Base-by-base conservation (phyloP, 805 yeast genomes). In the Pichia phayaonensis region DNA sequence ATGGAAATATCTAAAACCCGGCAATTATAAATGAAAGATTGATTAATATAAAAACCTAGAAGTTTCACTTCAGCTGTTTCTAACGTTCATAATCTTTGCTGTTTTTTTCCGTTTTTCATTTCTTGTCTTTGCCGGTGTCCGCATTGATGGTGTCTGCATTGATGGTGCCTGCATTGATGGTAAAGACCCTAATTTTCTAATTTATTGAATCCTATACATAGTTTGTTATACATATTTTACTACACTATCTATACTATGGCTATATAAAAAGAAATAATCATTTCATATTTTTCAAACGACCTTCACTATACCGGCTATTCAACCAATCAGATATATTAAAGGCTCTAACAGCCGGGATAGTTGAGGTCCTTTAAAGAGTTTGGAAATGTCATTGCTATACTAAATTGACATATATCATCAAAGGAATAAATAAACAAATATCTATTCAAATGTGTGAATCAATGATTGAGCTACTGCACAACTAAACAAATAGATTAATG, bases 341-440 rank as follows among this genome's bases (percentile, higher is more conserved):
- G 18, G 8, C 31, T 21, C 3, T 3, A 45, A 41, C 45, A 51
- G 54, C 54, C 54, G 54, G 51, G 50, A 51, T 51, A 51, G 44
- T 51, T 51, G 51, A 51, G 54, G 54, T 47, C 47, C 41, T 42
- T 46, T 20, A 24, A 23, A 31, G 21, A 23, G 3, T 23, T n/a
- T 20, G 23, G 23, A 36, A 18, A 3, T n/a, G 38, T n/a, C 12
- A 16, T 15, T 34, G n/a, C 6, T 34, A 11, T 16, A 2, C 18
- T n/a, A n/a, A 12, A 3, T 34, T 34, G 11, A 6, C 3, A n/a
- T n/a, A n/a, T n/a, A n/a, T n/a, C n/a, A n/a, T n/a, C n/a, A n/a
- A n/a, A n/a, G n/a, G n/a, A n/a, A n/a, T n/a, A n/a, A n/a, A n/a
- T n/a, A n/a, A n/a, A n/a, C n/a, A n/a, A n/a, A n/a, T n/a, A n/a